Evolutionary conservation across 768 basidiomycete genomes (phyloP).

Genomic region (Naematelia aurantialba): DNA sequence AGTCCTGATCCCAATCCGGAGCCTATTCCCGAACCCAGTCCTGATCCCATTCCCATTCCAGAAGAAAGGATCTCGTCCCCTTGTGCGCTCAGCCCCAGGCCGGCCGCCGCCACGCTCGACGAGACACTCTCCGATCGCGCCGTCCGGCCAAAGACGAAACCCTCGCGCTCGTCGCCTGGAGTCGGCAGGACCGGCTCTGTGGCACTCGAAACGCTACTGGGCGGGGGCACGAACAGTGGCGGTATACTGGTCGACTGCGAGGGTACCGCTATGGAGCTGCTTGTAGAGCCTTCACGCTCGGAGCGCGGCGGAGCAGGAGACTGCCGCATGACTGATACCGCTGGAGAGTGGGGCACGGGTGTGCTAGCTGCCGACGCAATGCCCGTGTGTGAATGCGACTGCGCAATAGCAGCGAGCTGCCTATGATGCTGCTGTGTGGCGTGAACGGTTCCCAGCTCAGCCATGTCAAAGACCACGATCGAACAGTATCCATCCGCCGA

Average conservation of each 20-base stretch:
- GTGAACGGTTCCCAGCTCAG: constrained; percentile 77
- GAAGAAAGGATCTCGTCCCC: neutral
- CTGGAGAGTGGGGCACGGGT: constrained; percentile 38
- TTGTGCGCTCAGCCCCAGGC: neutral
- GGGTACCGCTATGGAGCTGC: constrained; percentile 19
- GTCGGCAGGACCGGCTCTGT: constrained; percentile 33
- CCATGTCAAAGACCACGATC: constrained; percentile 71
- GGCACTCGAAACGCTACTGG: constrained; percentile 21
- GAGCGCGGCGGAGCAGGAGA: constrained; percentile 32
- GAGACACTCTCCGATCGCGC: neutral
- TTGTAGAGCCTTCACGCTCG: constrained; percentile 45
- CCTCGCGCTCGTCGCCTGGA: constrained; percentile 27
- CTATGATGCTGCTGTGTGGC: constrained; percentile 87
- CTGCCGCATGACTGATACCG: constrained; percentile 27
- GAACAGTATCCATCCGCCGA: constrained; percentile 98
- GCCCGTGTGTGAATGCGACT: constrained; percentile 66
- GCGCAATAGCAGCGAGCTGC: constrained; percentile 85
- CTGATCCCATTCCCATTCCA: too few relatives aligned
- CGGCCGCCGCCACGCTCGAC: neutral
- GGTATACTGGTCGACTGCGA: constrained; percentile 10
- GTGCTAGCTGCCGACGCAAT: constrained; percentile 13
- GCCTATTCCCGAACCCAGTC: neutral
- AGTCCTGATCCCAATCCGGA: constrained; percentile 6
- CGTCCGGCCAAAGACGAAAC: neutral
- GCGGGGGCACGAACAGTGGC: constrained; percentile 7